Conservation (phyloP, 345 rosid genomes). For the Zanthoxylum bungeanum region DNA sequence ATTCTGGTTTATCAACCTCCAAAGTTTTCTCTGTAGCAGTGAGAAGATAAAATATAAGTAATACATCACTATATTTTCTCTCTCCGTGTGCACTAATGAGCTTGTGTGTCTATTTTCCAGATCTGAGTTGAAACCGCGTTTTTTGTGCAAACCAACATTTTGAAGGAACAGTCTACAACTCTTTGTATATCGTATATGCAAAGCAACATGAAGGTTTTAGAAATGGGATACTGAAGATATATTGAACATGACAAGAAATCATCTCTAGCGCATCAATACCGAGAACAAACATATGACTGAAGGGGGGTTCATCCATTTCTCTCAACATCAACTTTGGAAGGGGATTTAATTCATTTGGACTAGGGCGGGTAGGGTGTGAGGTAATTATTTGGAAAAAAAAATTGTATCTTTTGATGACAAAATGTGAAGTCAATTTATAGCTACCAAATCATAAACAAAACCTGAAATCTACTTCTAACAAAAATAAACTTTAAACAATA, state of each 20-base stretch:
- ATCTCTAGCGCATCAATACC: not conserved
- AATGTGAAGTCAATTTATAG: not conserved
- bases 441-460: not conserved
- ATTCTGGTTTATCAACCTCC: slow-evolving; percentile 62
- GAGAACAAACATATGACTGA: not conserved
- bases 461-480: not conserved
- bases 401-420: not conserved
- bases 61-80: not conserved
- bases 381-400: not conserved
- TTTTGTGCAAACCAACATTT: slow-evolving; percentile 3
- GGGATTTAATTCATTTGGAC: not conserved
- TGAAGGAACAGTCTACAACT: not conserved
- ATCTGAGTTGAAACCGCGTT: not conserved
- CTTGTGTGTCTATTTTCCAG: not conserved
- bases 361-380: not conserved
- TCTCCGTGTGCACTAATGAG: not conserved
- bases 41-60: slow-evolving; percentile 10
- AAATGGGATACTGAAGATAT: not conserved
- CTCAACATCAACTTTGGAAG: not conserved
- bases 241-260: not conserved
- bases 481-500: too few relatives aligned
- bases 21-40: slow-evolving; percentile 39
- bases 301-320: not conserved
- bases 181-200: not conserved
- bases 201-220: not conserved